Percentiles rank a stretch among this genome's conserved stretches.
Conservation (phyloP, 2,329 filamentous ascomycete species). For the Tolypocladium endophyticum region DNA sequence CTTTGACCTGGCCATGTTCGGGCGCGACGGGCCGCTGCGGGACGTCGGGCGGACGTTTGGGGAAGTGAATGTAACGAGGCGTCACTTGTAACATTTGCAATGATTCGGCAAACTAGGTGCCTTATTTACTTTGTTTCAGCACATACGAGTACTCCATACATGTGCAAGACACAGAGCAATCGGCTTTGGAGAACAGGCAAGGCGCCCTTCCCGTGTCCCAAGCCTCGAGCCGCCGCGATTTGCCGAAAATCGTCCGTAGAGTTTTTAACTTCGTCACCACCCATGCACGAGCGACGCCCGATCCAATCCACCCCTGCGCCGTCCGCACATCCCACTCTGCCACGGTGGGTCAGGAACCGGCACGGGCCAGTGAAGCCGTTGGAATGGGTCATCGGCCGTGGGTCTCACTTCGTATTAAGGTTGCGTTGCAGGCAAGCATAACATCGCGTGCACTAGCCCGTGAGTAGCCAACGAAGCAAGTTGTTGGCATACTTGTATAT, state of each 20-base stretch:
- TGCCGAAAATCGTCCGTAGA: not conserved
- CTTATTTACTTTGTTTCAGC: not conserved
- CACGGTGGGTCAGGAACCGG: not conserved
- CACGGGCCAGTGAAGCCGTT: not conserved
- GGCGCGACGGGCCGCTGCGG: constrained; percentile 2
- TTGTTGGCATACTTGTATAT: not conserved
- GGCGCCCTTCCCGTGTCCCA: too few relatives aligned
- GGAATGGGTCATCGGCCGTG: not conserved
- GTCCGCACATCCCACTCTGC: not conserved
- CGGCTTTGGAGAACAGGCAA: too few relatives aligned
- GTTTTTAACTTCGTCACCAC: not conserved
- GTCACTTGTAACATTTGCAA: constrained; percentile 2
- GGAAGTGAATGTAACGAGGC: constrained; percentile 10
- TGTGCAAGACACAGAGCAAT: not conserved
- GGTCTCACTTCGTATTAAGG: not conserved
- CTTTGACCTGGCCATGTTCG: constrained; percentile 10
- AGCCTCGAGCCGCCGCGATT: not conserved
- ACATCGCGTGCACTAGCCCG: not conserved
- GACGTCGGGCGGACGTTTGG: constrained; percentile 1
- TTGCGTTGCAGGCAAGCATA: not conserved
- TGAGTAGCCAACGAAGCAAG: not conserved
- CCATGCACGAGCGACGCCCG: not conserved
- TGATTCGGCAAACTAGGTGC: too few relatives aligned
- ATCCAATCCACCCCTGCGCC: not conserved
- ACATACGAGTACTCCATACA: too few relatives aligned